phyloP scores from a whole-genome alignment of 257 asterid species.

The Solanum ahanhuiri region DNA sequence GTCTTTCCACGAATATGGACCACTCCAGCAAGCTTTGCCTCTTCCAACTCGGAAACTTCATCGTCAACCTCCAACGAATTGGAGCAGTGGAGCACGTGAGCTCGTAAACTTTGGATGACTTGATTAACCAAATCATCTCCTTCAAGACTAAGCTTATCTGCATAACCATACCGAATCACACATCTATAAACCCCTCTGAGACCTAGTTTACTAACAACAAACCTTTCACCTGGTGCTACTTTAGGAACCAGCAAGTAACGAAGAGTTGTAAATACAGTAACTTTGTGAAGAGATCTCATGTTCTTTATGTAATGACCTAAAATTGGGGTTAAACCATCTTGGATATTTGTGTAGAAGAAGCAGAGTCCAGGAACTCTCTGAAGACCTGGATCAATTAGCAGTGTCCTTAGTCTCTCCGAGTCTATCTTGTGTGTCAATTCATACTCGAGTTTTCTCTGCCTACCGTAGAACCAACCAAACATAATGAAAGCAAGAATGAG shows the following conservation, averaged over 20 bases:
- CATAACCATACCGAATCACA: constrained; percentile 49
- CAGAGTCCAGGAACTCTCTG: constrained; percentile 43
- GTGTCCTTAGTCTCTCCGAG: constrained; percentile 22
- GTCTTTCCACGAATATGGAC: constrained; percentile 35
- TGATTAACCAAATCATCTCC: constrained; percentile 30
- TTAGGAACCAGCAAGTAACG: constrained; percentile 37
- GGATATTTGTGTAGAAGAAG: constrained; percentile 58
- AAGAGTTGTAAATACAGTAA: constrained; percentile 44
- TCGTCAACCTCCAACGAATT: background rate
- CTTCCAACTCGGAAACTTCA: constrained; percentile 15
- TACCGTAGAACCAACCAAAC: constrained; percentile 59
- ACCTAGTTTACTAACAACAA: constrained; percentile 37
- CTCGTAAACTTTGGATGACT: constrained; percentile 13
- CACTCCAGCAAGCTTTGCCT: constrained; percentile 28
- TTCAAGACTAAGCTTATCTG: constrained; percentile 31
- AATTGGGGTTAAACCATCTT: constrained; percentile 61
- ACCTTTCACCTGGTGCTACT: constrained; percentile 29
- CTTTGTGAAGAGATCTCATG: constrained; percentile 37
- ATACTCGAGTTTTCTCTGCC: constrained; percentile 34
- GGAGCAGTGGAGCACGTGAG: constrained; percentile 3
- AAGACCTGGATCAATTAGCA: constrained; percentile 15
- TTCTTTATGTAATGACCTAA: constrained; percentile 46
- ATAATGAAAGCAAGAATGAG: constrained; percentile 36
- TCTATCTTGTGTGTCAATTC: constrained; percentile 46
- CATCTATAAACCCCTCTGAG: constrained; percentile 45